Percentiles rank a stretch among this genome's conserved stretches.
These are phyloP conservation scores for Scleroderma citrinum DNA, from an alignment of 768 basidiomycete species.

Conservation along the genomic window DNA sequence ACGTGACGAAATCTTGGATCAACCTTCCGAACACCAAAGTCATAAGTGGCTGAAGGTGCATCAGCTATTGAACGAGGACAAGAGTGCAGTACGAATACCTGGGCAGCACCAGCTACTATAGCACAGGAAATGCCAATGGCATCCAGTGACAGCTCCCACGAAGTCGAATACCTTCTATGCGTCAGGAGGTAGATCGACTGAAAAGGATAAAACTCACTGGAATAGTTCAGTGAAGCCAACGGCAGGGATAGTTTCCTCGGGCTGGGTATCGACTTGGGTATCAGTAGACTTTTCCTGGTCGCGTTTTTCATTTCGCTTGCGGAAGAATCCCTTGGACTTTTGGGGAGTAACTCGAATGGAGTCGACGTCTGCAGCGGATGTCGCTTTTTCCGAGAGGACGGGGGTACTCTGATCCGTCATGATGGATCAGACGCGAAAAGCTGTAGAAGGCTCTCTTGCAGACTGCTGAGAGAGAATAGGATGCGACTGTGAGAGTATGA, in stretches of 20 bases:
- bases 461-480: too few relatives aligned
- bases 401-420: conserved; percentile 42
- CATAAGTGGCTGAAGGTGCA: conserved; percentile 56
- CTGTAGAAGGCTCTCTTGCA: not conserved
- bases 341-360: not conserved
- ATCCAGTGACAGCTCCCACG: not conserved
- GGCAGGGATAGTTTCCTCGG: conserved; percentile 30
- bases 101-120: conserved; percentile 73
- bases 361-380: conserved; percentile 11
- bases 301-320: conserved; percentile 30
- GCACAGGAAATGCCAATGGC: conserved; percentile 66
- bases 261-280: conserved; percentile 9
- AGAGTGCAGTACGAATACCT: conserved; percentile 38
- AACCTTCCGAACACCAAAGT: conserved; percentile 81
- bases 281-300: conserved; percentile 11
- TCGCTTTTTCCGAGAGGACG: conserved; percentile 41
- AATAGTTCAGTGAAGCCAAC: conserved; percentile 43
- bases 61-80: not conserved
- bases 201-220: conserved; percentile 29
- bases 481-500: too few relatives aligned
- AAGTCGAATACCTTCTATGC: conserved; percentile 9
- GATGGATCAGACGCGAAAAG: conserved; percentile 5
- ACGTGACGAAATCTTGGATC: conserved; percentile 65
- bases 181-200: not conserved
- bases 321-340: not conserved